Conservation (phyloP, 2,329 filamentous ascomycete genomes). For the Conoideocrella luteorostrata region DNA sequence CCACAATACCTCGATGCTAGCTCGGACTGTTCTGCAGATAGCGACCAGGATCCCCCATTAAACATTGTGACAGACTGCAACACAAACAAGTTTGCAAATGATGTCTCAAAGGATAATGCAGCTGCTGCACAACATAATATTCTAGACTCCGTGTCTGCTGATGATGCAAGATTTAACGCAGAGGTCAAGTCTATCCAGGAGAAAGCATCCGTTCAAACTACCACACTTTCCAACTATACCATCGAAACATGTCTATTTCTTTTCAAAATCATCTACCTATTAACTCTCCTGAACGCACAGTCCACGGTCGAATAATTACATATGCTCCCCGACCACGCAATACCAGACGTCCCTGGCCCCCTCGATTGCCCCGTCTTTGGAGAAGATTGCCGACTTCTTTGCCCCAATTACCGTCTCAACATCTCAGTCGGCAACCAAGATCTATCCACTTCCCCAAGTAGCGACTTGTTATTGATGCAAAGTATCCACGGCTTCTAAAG, state of each 20-base stretch:
- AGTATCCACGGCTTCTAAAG: neutral
- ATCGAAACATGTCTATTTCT: too few relatives aligned
- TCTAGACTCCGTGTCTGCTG: neutral
- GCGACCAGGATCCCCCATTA: neutral
- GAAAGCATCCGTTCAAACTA: neutral
- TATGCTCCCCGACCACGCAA: conserved; percentile 7
- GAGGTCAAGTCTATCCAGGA: neutral
- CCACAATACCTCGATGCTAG: neutral
- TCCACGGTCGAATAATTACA: neutral
- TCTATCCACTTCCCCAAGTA: conserved; percentile 1
- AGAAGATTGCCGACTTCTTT: neutral
- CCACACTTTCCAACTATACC: neutral
- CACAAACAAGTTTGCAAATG: neutral
- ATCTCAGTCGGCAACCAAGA: neutral
- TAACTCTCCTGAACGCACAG: neutral
- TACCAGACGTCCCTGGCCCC: conserved; percentile 7
- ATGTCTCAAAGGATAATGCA: neutral
- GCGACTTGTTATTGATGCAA: conserved; percentile 5
- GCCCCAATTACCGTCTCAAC: neutral
- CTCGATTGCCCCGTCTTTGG: conserved; percentile 4
- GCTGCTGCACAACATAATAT: neutral
- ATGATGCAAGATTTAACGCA: neutral
- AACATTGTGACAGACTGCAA: neutral
- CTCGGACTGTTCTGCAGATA: neutral
- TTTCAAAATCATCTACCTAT: neutral